Conservation (phyloP, 2,329 filamentous ascomycete genomes). For the Alternaria arborescens region DNA sequence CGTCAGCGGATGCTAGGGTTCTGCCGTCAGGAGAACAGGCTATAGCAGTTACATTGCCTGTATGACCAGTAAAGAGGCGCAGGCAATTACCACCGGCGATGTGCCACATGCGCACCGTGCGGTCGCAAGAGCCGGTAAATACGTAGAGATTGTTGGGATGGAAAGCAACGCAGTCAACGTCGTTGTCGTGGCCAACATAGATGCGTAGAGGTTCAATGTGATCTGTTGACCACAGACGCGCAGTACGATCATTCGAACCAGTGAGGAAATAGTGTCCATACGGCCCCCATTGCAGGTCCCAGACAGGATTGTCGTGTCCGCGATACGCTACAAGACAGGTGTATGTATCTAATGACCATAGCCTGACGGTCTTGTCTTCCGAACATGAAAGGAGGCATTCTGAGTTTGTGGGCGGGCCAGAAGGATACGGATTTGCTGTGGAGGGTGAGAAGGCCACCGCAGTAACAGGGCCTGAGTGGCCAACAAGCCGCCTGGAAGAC, state of each 20-base stretch:
- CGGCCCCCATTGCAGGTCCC: conserved; percentile 88
- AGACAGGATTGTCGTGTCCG: conserved; percentile 88
- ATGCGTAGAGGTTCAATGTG: conserved; percentile 88
- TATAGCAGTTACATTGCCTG: conserved; percentile 83
- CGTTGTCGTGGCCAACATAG: conserved; percentile 90
- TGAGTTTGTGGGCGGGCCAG: conserved; percentile 65
- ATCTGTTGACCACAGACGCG: conserved; percentile 90
- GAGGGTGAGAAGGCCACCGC: conserved; percentile 87
- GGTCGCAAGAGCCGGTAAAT: conserved; percentile 92
- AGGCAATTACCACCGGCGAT: conserved; percentile 87
- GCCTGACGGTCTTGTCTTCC: conserved; percentile 83
- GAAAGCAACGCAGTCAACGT: conserved; percentile 91
- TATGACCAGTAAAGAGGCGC: conserved; percentile 90
- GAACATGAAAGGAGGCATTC: conserved; percentile 88
- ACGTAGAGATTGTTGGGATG: conserved; percentile 94
- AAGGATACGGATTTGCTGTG: conserved; percentile 58
- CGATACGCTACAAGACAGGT: conserved; percentile 94
- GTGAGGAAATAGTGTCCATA: conserved; percentile 95
- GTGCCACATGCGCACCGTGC: conserved; percentile 97
- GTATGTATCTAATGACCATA: conserved; percentile 94
- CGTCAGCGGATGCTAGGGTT: conserved; percentile 88
- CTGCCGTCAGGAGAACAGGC: conserved; percentile 89
- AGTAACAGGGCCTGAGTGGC: conserved; percentile 90
- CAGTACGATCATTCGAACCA: conserved; percentile 87
- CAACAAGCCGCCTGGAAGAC: conserved; percentile 80